Conservation (phyloP, 2,329 filamentous ascomycete genomes). For the Diaporthe humulicola region DNA sequence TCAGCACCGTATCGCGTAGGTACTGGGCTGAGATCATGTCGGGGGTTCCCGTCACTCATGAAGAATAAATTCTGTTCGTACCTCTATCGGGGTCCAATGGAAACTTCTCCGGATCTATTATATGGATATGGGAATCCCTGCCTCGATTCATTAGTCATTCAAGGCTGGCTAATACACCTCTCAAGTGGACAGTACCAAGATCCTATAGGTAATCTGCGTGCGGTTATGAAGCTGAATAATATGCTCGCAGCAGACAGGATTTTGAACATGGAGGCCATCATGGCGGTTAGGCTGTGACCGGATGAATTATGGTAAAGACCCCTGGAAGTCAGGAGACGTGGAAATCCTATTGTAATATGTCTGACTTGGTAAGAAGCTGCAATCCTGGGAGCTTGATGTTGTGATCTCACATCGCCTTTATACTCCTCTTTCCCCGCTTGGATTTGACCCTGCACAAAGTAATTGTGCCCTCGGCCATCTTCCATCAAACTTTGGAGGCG, state of each 20-base stretch:
- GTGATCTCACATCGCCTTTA: too few species aligned
- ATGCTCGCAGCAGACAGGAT: neutral
- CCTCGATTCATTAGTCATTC: neutral
- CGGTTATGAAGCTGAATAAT: neutral
- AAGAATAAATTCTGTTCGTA: neutral
- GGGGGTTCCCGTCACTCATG: too few species aligned
- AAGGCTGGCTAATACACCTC: neutral
- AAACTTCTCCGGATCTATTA: neutral
- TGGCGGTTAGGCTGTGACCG: neutral
- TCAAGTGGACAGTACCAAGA: neutral
- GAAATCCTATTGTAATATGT: too few species aligned
- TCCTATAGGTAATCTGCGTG: neutral
- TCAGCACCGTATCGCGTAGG: neutral
- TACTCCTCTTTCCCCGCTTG: neutral
- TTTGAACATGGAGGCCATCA: neutral
- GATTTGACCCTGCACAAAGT: neutral
- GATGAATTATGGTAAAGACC: too few species aligned
- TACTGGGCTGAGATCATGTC: neutral
- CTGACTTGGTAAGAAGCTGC: neutral
- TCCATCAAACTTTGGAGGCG: neutral
- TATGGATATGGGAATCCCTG: slow-evolving; percentile 19
- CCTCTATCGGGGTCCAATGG: slow-evolving; percentile 3
- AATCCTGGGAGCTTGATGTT: neutral
- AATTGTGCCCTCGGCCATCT: neutral
- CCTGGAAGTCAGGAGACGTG: too few species aligned